Conservation (phyloP, 345 rosid genomes). For the Heritiera littoralis region DNA sequence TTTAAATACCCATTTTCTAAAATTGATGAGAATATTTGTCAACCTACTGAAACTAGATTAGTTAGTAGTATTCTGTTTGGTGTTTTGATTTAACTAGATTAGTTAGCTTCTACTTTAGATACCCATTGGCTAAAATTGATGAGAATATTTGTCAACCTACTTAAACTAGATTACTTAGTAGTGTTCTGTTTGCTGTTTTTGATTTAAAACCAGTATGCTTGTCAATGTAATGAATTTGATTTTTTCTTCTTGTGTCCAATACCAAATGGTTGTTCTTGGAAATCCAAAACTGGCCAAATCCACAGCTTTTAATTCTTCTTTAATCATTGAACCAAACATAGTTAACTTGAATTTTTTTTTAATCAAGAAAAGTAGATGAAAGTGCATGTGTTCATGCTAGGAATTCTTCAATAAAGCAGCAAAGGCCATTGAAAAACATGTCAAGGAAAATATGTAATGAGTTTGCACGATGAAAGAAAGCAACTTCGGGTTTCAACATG, state of each 20-base stretch:
- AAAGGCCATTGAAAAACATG: background rate
- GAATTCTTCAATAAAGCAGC: background rate
- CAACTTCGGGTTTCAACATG: background rate
- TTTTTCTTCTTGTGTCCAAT: background rate
- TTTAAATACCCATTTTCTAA: background rate
- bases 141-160: background rate
- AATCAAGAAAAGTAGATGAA: background rate
- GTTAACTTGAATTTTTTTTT: no score
- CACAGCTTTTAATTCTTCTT: no score
- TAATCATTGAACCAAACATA: no score
- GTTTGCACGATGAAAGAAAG: no score
- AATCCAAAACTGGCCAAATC: no score
- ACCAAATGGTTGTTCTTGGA: background rate
- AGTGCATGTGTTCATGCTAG: background rate
- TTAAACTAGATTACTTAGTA: no score
- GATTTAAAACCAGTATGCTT: background rate
- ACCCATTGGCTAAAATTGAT: no score
- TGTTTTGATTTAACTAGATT: no score
- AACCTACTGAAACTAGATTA: no score
- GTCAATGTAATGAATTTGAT: background rate
- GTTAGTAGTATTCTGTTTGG: no score
- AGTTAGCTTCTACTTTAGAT: no score
- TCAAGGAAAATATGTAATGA: background rate
- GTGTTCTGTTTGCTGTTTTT: no score
- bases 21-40: background rate